Conservation (phyloP, 2,329 filamentous ascomycete genomes). For the Xylariaceae sp. region DNA sequence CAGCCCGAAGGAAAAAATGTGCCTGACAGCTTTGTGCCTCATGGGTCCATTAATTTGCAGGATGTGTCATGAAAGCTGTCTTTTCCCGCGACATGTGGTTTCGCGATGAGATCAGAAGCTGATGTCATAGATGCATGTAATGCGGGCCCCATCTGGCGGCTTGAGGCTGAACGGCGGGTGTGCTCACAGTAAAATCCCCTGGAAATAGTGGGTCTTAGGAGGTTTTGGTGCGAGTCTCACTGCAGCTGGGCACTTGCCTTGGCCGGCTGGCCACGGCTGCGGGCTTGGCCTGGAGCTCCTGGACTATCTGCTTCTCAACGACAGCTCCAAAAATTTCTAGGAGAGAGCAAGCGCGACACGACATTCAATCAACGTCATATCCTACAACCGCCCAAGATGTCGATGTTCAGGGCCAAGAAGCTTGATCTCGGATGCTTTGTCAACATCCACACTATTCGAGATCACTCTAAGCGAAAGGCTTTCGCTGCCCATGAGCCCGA, state of each 20-base stretch:
- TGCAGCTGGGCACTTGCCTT: not conserved
- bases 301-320: not conserved
- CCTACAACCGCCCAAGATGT: slow-evolving; percentile 49
- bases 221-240: not conserved
- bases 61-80: no score
- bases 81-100: not conserved
- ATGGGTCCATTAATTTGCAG: no score
- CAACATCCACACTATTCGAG: slow-evolving; percentile 82
- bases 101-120: slow-evolving; percentile 5
- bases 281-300: not conserved
- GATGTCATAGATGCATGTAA: slow-evolving; percentile 12
- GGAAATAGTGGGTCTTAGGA: slow-evolving; percentile 8
- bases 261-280: not conserved
- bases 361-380: slow-evolving; percentile 6
- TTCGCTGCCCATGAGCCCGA: slow-evolving; percentile 84
- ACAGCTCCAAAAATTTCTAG: slow-evolving; percentile 18
- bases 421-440: slow-evolving; percentile 84
- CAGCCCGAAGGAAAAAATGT: not conserved
- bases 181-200: slow-evolving; percentile 1
- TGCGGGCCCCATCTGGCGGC: not conserved
- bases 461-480: slow-evolving; percentile 94
- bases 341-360: slow-evolving; percentile 3
- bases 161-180: no score
- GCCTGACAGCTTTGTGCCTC: not conserved
- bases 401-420: slow-evolving; percentile 85